Percentiles rank a stretch among this genome's conserved stretches.
phyloP scores from a whole-genome alignment of 345 rosid species.

The Psidium guajava region DNA sequence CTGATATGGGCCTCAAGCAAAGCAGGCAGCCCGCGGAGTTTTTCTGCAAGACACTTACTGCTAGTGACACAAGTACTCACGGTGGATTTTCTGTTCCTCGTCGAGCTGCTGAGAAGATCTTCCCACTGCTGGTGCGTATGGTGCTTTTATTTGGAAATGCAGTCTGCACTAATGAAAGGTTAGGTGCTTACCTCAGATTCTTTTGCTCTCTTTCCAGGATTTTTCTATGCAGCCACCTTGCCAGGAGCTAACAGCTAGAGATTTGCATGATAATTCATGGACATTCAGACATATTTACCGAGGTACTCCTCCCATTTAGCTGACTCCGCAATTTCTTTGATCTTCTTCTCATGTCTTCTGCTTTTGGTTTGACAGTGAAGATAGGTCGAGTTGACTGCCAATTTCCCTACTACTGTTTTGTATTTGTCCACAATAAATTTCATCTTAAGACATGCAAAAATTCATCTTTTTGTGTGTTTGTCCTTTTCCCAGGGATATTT shows the following conservation, averaged over 20 bases:
- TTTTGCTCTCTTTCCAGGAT: constrained; percentile 20
- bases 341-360: background rate
- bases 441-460: background rate
- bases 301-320: constrained; percentile 12
- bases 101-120: constrained; percentile 94
- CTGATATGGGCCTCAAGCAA: constrained; percentile 76
- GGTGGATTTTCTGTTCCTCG: constrained; percentile 99
- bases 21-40: constrained; percentile 80
- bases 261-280: constrained; percentile 45
- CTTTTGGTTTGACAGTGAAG: background rate
- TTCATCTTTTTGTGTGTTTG: background rate
- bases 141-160: background rate
- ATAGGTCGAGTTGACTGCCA: background rate
- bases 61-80: constrained; percentile 94
- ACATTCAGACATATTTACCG: constrained; percentile 56
- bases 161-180: background rate
- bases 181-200: background rate
- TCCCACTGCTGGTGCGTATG: constrained; percentile 71
- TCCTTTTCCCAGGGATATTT: background rate
- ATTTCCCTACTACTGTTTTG: background rate
- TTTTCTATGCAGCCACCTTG: constrained; percentile 55
- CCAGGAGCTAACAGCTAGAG: constrained; percentile 45
- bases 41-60: constrained; percentile 96
- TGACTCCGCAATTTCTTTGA: background rate
- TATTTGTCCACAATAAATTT: background rate